Percentiles rank a stretch among this genome's conserved stretches.
These are phyloP conservation scores for Nevesoporus exiguus DNA, from an alignment of 768 basidiomycete species.

Conservation along the genomic window DNA sequence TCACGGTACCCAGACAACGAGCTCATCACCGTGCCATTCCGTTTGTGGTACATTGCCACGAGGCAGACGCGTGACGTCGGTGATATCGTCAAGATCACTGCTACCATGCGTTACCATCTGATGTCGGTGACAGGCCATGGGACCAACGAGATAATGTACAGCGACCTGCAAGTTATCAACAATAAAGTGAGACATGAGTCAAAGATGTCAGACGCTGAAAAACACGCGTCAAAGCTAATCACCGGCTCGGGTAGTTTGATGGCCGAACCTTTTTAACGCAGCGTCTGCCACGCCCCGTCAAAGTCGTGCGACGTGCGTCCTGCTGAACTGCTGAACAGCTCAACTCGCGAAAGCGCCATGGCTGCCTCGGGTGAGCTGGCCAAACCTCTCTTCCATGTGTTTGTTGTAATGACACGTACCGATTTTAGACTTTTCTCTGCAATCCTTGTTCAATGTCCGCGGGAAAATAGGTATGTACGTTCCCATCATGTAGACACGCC, in stretches of 20 bases:
- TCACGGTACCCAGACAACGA: no score
- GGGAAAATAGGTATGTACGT: conserved; percentile 57
- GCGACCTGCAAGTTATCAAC: no score
- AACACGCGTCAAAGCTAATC: no score
- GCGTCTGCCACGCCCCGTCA: no score
- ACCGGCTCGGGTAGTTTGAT: background rate
- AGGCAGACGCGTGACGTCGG: background rate
- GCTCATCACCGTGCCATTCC: background rate
- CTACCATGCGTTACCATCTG: no score
- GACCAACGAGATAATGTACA: no score
- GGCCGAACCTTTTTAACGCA: background rate
- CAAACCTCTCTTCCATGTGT: background rate
- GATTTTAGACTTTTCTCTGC: conserved; percentile 45
- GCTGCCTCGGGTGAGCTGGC: conserved; percentile 8
- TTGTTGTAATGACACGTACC: background rate
- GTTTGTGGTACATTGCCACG: background rate
- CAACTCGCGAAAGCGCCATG: conserved; percentile 9
- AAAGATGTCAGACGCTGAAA: no score
- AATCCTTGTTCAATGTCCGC: conserved; percentile 60
- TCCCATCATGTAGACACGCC: conserved; percentile 7
- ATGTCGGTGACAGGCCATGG: no score
- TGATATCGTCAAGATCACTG: no score
- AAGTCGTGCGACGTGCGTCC: background rate
- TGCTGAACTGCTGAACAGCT: background rate
- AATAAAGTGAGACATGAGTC: no score